Base-by-base conservation (phyloP, 1,139 yeast genomes). In the Geotrichum carabidarum region DNA sequence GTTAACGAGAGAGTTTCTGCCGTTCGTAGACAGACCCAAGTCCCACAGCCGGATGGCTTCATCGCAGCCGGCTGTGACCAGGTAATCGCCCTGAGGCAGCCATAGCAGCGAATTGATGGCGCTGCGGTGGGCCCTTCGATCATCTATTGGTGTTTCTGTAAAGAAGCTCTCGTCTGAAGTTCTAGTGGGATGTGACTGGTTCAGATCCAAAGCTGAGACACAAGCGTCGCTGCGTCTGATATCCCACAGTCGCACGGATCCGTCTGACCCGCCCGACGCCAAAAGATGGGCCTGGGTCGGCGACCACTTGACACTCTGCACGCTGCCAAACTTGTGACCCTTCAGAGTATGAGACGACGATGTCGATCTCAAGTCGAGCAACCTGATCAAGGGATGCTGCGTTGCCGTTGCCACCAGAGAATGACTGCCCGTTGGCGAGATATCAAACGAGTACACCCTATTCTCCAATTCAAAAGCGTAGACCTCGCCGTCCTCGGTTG, bases 21-120 rank as follows among this genome's bases (percentile, higher is more conserved):
- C 48, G 11, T 6, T 14, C 0, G 42, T 46, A 9, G 48, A 27
- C 8, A 41, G 22, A 2, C 36, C 63, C 71, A 85, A 71, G 60
- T 84, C 84, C 96, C 96, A 88, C 0, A 84, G 81, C 18, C 90
- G 72, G 2, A 87, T 75, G 62, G 81, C 84, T 57, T 87, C 94
- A 65, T 88, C 96, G 56, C 82, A 81, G 0, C 95, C 96, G 0
- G 86, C 73, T 0, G 88, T 78, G 31, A 81, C 71, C 38, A 89
- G 65, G 32, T 76, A 73, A 43, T 78, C 75, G 0, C 95, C 95
- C 32, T 72, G 64, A 14, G 79, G 82, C 56, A 80, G 80, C 90
- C 95, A 88, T 6, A 76, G 72, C 4, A 88, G 66, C 0, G 94
- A 91, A 67, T 88, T 88, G 9, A 86, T 87, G 0, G 86, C 82